Conservation (phyloP, 306 rosid species). For the Casuarina glauca region DNA sequence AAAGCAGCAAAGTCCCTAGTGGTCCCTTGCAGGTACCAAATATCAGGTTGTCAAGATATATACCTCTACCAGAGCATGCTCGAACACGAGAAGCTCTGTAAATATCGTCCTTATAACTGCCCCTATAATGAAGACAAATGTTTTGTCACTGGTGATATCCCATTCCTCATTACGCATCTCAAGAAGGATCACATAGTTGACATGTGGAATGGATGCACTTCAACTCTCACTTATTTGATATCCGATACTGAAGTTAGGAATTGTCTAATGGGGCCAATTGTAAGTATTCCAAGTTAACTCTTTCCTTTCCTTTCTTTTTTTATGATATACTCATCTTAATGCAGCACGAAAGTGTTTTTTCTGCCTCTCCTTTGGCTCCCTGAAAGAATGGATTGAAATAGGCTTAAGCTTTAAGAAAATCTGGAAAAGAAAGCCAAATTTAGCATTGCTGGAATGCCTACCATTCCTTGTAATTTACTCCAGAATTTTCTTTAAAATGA, state of each 20-base stretch:
- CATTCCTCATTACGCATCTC: conserved; percentile 49
- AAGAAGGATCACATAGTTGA: conserved; percentile 55
- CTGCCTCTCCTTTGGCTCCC: neutral
- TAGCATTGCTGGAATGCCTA: too few relatives aligned
- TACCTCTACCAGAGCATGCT: conserved; percentile 52
- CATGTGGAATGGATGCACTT: conserved; percentile 52
- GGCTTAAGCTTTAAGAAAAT: neutral
- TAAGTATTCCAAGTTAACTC: conserved; percentile 13
- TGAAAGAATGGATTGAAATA: neutral
- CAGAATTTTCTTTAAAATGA: too few relatives aligned
- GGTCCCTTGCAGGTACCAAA: conserved; percentile 49
- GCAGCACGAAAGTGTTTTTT: neutral
- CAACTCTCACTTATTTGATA: conserved; percentile 57
- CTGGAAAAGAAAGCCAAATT: neutral
- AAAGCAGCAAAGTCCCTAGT: conserved; percentile 56
- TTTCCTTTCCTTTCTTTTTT: too few relatives aligned
- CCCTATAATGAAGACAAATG: conserved; percentile 60
- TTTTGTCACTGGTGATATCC: conserved; percentile 51
- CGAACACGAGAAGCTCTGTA: conserved; percentile 55
- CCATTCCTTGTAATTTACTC: too few relatives aligned
- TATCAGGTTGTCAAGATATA: conserved; percentile 48
- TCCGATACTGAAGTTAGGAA: conserved; percentile 55
- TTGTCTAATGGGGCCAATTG: conserved; percentile 57
- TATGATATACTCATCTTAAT: neutral
- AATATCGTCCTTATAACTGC: conserved; percentile 47